Conservation (phyloP, 2,329 filamentous ascomycete species). For the Exophiala calicioides region DNA sequence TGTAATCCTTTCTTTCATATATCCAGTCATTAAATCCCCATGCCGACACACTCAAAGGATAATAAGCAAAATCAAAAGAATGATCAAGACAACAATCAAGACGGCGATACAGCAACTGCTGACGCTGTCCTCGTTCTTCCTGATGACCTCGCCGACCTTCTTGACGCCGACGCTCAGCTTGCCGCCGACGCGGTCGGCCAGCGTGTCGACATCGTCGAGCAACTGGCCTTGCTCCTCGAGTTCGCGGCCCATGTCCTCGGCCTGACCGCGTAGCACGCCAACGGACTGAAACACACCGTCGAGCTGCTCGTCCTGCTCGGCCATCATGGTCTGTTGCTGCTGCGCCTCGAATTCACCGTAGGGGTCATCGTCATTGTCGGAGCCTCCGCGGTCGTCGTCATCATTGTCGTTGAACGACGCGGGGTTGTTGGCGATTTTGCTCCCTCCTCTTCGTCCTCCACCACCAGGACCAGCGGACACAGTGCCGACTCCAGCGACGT, state of each 20-base stretch:
- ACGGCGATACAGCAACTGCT: constrained; percentile 27
- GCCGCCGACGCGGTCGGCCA: constrained; percentile 84
- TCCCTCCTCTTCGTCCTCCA: constrained; percentile 34
- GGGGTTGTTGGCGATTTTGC: too few species aligned
- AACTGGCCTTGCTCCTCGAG: constrained; percentile 92
- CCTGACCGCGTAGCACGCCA: constrained; percentile 84
- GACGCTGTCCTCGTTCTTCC: constrained; percentile 77
- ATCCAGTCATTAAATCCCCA: too few species aligned
- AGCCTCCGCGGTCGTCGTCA: constrained; percentile 61
- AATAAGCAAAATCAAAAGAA: constrained; percentile 78
- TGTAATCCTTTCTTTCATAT: too few species aligned
- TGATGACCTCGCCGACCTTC: constrained; percentile 80
- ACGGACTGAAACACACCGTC: constrained; percentile 93
- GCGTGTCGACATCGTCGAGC: constrained; percentile 78
- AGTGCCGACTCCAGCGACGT: constrained; percentile 44
- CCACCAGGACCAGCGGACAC: constrained; percentile 32
- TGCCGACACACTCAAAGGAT: constrained; percentile 52
- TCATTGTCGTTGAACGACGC: constrained; percentile 54
- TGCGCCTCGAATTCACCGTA: constrained; percentile 87
- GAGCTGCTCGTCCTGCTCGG: constrained; percentile 88
- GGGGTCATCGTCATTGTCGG: constrained; percentile 60
- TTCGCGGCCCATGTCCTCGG: constrained; percentile 93
- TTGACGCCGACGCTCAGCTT: constrained; percentile 83
- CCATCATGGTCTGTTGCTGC: constrained; percentile 87
- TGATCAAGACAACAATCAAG: constrained; percentile 51